These are phyloP conservation scores for Neofusicoccum laricinum DNA, from an alignment of 2,329 filamentous ascomycete species.

Conservation along the genomic window DNA sequence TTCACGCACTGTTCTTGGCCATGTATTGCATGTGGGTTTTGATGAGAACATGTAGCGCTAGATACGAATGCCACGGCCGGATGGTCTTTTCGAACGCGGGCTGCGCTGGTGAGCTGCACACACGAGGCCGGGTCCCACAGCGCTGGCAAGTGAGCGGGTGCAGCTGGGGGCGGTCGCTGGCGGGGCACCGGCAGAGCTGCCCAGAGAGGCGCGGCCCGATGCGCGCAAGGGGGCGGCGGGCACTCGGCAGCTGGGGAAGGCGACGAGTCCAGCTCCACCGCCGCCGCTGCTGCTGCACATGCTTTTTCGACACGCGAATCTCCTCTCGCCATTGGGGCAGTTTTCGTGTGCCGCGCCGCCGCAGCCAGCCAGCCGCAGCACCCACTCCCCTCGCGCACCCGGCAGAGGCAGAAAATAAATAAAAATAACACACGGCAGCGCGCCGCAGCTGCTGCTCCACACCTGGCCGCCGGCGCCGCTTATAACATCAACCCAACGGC, in stretches of 20 bases:
- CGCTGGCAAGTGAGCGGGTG: not conserved
- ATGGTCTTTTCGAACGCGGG: not conserved
- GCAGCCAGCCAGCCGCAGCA: not conserved
- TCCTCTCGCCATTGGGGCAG: not conserved
- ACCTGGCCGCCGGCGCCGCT: not conserved
- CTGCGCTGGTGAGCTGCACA: not conserved
- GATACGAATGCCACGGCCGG: not conserved
- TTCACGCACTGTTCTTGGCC: not conserved
- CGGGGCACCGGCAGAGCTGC: not conserved
- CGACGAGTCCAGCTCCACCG: not conserved
- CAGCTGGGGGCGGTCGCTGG: not conserved
- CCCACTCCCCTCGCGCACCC: not conserved
- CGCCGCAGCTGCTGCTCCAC: not conserved
- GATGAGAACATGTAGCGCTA: not conserved
- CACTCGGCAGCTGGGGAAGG: not conserved
- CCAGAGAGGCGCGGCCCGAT: constrained; percentile 10
- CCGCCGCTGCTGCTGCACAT: too few species aligned
- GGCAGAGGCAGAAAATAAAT: not conserved
- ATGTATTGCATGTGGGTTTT: not conserved
- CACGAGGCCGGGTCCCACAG: not conserved
- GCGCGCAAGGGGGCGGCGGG: not conserved
- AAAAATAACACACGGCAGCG: not conserved
- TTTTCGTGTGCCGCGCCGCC: not conserved
- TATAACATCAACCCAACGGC: constrained; percentile 1
- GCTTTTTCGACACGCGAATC: not conserved